A percentile compares a stretch with the other conserved stretches of the same genome.
Evolutionary conservation across 2,329 filamentous ascomycete genomes (phyloP).

Genomic region (Cercospora zeae-maydis): DNA sequence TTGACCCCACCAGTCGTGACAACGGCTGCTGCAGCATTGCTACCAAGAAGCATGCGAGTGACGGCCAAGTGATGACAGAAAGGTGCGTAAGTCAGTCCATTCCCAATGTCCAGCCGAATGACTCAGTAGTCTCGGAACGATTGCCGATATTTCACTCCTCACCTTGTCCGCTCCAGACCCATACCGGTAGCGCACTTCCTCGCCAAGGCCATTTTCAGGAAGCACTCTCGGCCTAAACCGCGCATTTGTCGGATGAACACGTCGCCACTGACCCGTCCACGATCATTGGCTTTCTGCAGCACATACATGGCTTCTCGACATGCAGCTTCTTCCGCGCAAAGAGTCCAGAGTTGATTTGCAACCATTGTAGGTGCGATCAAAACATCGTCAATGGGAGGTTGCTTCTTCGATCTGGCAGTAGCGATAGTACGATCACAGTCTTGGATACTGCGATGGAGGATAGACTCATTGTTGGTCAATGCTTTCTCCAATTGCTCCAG

Average conservation of each 20-base stretch:
- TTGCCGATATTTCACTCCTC: background rate
- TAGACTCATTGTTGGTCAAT: conserved; percentile 71
- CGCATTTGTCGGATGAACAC: conserved; percentile 73
- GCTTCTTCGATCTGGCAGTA: conserved; percentile 63
- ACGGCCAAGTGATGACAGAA: background rate
- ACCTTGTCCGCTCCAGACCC: conserved; percentile 52
- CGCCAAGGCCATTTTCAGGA: conserved; percentile 75
- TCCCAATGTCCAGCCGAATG: background rate
- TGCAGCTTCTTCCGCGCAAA: conserved; percentile 84
- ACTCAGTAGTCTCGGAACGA: background rate
- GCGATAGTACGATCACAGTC: conserved; percentile 76
- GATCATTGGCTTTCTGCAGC: conserved; percentile 69
- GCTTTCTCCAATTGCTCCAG: conserved; percentile 68
- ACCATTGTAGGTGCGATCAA: conserved; percentile 92
- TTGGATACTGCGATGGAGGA: conserved; percentile 71
- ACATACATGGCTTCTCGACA: conserved; percentile 84
- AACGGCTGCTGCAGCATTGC: background rate
- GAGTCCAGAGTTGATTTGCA: conserved; percentile 83
- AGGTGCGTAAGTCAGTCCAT: background rate
- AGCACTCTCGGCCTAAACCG: conserved; percentile 73
- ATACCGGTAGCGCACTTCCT: conserved; percentile 74
- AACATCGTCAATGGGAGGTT: conserved; percentile 81
- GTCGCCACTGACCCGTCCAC: conserved; percentile 65
- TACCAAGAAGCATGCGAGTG: background rate
- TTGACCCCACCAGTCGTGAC: background rate